These are phyloP conservation scores for Sugiyamaella chiloensis DNA, from an alignment of 805 yeast genomes.

Conservation along the genomic window DNA sequence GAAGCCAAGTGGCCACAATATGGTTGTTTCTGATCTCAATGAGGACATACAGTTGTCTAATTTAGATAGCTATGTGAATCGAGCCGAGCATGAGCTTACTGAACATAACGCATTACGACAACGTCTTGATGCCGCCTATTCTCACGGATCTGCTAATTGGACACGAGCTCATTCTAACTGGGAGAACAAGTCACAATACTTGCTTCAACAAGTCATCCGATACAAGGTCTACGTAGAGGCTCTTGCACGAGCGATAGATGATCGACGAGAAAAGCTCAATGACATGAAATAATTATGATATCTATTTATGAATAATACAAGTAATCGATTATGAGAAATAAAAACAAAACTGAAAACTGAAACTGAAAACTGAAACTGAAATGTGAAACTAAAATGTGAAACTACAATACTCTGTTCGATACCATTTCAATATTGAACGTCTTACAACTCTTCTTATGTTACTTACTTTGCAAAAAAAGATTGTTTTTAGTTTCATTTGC, in stretches of 20 bases:
- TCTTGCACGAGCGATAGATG: slow-evolving; percentile 24
- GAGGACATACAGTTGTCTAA: slow-evolving; percentile 39
- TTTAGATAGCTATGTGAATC: slow-evolving; percentile 40
- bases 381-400: no score
- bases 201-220: slow-evolving; percentile 30
- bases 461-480: no score
- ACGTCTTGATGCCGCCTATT: slow-evolving; percentile 36
- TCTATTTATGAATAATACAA: not conserved
- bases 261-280: slow-evolving; percentile 13
- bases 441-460: no score
- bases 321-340: not conserved
- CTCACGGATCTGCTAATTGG: slow-evolving; percentile 27
- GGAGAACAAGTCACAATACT: slow-evolving; percentile 33
- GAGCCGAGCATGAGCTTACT: slow-evolving; percentile 40
- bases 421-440: no score
- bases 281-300: no score
- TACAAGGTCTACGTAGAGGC: slow-evolving; percentile 29
- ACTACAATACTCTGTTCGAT: no score
- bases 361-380: no score
- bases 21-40: slow-evolving; percentile 30
- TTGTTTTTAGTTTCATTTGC: no score
- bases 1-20: slow-evolving; percentile 33
- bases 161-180: slow-evolving; percentile 33
- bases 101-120: slow-evolving; percentile 44
- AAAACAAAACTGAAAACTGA: no score